Conservation (phyloP, 2,329 filamentous ascomycete genomes). For the Akanthomyces muscarius region DNA sequence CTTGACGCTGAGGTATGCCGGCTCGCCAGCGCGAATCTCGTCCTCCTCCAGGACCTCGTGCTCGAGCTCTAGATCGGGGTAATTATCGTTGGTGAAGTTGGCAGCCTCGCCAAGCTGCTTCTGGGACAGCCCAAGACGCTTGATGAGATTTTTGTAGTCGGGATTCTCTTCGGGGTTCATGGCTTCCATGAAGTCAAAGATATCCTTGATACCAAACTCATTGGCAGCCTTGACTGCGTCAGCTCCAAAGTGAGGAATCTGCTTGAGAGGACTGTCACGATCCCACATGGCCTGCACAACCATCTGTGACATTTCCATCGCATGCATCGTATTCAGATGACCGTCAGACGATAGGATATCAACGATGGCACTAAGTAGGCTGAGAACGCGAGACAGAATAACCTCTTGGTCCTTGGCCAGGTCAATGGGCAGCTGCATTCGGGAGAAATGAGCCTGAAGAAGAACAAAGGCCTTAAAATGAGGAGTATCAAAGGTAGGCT, state of each 20-base stretch:
- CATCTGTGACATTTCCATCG: conserved; percentile 99
- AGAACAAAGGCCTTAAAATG: conserved; percentile 99
- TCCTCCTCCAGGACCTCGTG: conserved; percentile 82
- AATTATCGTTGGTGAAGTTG: conserved; percentile 91
- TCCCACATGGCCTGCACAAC: conserved; percentile 99
- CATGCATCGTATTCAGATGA: conserved; percentile 93
- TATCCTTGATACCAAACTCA: conserved; percentile 79
- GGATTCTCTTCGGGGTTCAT: conserved; percentile 95
- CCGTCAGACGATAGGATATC: conserved; percentile 95
- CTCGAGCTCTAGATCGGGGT: conserved; percentile 89
- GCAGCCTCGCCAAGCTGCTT: conserved; percentile 84
- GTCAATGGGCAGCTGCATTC: conserved; percentile 94
- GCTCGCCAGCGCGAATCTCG: conserved; percentile 72
- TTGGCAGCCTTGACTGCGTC: conserved; percentile 80
- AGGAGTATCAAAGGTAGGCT: conserved; percentile 82
- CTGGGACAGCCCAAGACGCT: conserved; percentile 73
- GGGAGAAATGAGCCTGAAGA: conserved; percentile 92
- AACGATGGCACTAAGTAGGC: conserved; percentile 84
- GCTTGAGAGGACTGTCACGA: conserved; percentile 91
- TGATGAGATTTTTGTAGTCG: conserved; percentile 72
- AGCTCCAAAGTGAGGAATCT: conserved; percentile 90
- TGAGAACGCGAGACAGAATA: conserved; percentile 78
- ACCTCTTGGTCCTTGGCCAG: conserved; percentile 93
- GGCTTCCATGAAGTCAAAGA: conserved; percentile 97
- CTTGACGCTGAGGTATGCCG: conserved; percentile 77